Evolutionary conservation across 495 filamentous ascomycete genomes (phyloP), one percentile per base, ranked within the genome.

Genomic region (Hypoxylon intermedium): DNA sequence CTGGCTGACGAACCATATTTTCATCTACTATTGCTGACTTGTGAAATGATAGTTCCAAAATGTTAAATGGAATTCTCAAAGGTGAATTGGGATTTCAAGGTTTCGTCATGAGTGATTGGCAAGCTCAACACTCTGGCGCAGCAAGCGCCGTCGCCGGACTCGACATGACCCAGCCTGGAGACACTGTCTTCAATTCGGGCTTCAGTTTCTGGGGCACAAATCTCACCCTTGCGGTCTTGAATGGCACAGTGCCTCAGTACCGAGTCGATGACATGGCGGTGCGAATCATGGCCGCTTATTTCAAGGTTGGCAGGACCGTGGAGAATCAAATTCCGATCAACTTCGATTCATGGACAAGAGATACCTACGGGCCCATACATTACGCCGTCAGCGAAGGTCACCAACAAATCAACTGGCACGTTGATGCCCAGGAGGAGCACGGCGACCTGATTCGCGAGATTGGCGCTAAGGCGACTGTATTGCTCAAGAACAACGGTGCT

Each of bases 151-250:
- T 92, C 20, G 94, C 94, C 42, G 94, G 94, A 49, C 74, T 97
- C 41, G 93, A 98, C 69, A 95, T 96, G 92, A 84, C 86, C 7
- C 97, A 97, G 93, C 93, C 94, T 33, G 93, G 94, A 57, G 94
- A 98, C 66, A 83, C 87, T 5, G 53, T 69, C 28, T 93, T 97
- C 71, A 81, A 88, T 66, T 85, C 81, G 19, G 89, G 86, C 18
- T 74, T 76, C 41, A 88, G 89, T 18, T 97, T 80, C 79, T 98
- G 89, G 88, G 93, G 93, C 11, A 75, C 87, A 20, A 97, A 97
- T 74, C 80, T 97, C 55, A 82, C 94, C 0, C 72, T 92, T 44
- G 88, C 88, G 5, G 88, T 97, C 6, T 76, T 97, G 53, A 98
- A 98, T 68, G 92, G 92, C 15, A 94, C 92, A 1, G 79, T 97